These are phyloP conservation scores for Monilinia fructicola DNA, from an alignment of 2,329 filamentous ascomycete species.

Conservation along the genomic window DNA sequence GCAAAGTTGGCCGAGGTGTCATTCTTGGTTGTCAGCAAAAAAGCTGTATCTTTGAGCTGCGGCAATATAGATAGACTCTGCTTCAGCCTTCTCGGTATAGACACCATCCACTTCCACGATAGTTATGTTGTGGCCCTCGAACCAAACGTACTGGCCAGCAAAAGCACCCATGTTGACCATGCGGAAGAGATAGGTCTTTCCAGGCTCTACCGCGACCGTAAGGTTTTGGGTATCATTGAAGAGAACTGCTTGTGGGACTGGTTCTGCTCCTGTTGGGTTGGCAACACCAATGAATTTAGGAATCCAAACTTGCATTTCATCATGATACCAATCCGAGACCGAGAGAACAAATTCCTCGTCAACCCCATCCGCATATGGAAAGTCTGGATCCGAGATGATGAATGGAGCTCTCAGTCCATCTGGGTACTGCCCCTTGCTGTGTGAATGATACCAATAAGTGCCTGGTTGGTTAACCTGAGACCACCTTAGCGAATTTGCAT, in stretches of 20 bases:
- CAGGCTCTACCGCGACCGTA: slow-evolving; percentile 59
- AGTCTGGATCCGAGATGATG: slow-evolving; percentile 54
- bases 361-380: slow-evolving; percentile 49
- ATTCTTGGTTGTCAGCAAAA: slow-evolving; percentile 61
- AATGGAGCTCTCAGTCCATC: slow-evolving; percentile 58
- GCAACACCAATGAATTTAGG: slow-evolving; percentile 47
- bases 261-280: slow-evolving; percentile 54
- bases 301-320: slow-evolving; percentile 50
- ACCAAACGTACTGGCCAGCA: slow-evolving; percentile 64
- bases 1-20: slow-evolving; percentile 63
- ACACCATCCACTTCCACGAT: slow-evolving; percentile 74
- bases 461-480: slow-evolving; percentile 59
- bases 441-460: slow-evolving; percentile 75
- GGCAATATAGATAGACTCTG: slow-evolving; percentile 64
- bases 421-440: slow-evolving; percentile 55
- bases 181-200: slow-evolving; percentile 71
- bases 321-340: slow-evolving; percentile 61
- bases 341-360: slow-evolving; percentile 58
- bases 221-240: slow-evolving; percentile 69
- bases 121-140: slow-evolving; percentile 64
- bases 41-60: slow-evolving; percentile 67
- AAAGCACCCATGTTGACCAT: slow-evolving; percentile 74
- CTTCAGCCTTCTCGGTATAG: slow-evolving; percentile 58
- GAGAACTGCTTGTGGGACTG: slow-evolving; percentile 65
- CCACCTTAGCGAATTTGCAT: slow-evolving; percentile 38